These are phyloP conservation scores for Aphanomyces astaci DNA, from an alignment of 352 stramenopile genomes.

Conservation along the genomic window DNA sequence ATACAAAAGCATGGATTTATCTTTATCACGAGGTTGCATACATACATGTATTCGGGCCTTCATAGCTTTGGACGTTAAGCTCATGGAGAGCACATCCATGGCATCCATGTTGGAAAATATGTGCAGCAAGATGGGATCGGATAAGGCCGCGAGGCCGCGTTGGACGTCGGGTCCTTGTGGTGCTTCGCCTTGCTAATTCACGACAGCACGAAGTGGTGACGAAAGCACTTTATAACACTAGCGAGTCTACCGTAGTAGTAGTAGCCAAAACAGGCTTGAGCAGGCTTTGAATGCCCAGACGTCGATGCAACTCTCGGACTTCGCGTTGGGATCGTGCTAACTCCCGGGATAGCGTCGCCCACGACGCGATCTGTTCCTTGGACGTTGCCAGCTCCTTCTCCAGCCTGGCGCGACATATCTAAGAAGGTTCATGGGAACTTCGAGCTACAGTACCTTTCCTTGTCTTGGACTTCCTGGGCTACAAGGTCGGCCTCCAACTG, in stretches of 20 bases:
- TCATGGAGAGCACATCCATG: slow-evolving; percentile 63
- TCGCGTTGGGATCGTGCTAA: slow-evolving; percentile 58
- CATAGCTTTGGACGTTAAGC: slow-evolving; percentile 45
- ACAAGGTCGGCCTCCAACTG: background rate
- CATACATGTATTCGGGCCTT: slow-evolving; percentile 45
- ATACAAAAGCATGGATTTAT: too few relatives aligned
- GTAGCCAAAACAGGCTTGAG: too few relatives aligned
- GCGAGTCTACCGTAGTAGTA: too few relatives aligned
- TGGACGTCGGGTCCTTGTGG: background rate
- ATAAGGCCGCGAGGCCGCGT: slow-evolving; percentile 27
- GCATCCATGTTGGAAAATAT: slow-evolving; percentile 63
- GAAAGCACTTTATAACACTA: too few relatives aligned
- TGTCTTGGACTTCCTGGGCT: background rate
- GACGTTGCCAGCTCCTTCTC: slow-evolving; percentile 52
- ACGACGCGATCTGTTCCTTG: slow-evolving; percentile 47
- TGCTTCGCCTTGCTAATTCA: background rate
- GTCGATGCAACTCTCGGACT: slow-evolving; percentile 59
- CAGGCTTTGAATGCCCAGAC: slow-evolving; percentile 60
- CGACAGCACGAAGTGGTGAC: too few relatives aligned
- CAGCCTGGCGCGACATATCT: slow-evolving; percentile 39
- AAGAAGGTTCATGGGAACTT: too few relatives aligned
- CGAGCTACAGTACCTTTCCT: background rate
- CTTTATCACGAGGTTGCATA: background rate
- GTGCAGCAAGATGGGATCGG: slow-evolving; percentile 53
- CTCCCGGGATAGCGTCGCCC: slow-evolving; percentile 52